Evolutionary conservation across 257 asterid genomes (phyloP).

Genomic region (Jasminum sambac): DNA sequence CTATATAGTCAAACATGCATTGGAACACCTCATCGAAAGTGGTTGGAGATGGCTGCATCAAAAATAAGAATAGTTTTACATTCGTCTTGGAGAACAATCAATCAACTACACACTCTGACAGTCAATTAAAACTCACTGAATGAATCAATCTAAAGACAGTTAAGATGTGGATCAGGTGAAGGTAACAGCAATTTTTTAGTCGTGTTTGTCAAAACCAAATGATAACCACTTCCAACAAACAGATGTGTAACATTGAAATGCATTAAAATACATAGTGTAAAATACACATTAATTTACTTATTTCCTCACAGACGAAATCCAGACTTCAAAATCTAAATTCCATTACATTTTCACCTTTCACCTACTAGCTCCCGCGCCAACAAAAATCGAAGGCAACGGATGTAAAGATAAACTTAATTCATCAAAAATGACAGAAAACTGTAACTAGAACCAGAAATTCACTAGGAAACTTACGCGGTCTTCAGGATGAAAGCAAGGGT

Average conservation of each 20-base stretch:
- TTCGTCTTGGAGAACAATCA: background rate
- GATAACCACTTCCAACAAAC: background rate
- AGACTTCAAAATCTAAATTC: background rate
- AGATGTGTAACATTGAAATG: background rate
- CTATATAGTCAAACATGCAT: conserved; percentile 92
- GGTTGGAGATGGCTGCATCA: conserved; percentile 91
- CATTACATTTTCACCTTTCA: background rate
- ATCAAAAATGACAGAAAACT: background rate
- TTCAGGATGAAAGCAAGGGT: conserved; percentile 97
- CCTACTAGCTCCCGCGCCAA: background rate
- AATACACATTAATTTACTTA: background rate
- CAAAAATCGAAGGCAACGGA: background rate
- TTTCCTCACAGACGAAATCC: background rate
- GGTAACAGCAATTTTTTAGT: background rate
- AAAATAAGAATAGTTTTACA: conserved; percentile 24
- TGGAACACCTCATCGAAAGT: conserved; percentile 90
- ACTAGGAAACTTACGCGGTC: conserved; percentile 65
- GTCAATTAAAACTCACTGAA: conserved; percentile 1
- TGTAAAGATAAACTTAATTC: background rate
- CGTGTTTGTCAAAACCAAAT: background rate
- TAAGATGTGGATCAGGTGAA: background rate
- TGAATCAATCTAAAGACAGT: background rate
- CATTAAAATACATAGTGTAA: too few relatives aligned
- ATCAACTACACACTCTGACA: background rate
- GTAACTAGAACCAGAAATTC: background rate